phyloP scores from a whole-genome alignment of 129 eudicot species.

The Logfia minima region DNA sequence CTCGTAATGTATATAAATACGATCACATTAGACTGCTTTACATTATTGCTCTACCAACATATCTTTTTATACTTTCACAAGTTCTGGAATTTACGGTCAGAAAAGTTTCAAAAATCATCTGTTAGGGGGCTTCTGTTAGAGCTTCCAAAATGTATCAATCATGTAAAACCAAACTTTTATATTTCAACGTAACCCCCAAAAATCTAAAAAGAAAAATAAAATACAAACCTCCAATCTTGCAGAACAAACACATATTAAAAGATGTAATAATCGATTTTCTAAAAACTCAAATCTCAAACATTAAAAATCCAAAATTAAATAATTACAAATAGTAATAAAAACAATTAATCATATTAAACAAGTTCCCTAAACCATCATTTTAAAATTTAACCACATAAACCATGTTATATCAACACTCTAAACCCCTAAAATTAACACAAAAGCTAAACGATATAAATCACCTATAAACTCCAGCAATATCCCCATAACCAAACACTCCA shows the following conservation, averaged over 20 bases:
- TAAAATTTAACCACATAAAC: slow-evolving; percentile 11
- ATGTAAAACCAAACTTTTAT: not conserved
- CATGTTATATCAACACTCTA: slow-evolving; percentile 3
- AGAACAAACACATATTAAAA: not conserved
- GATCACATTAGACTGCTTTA: not conserved
- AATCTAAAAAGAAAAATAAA: not conserved
- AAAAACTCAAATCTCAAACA: slow-evolving; percentile 9
- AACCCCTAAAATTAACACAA: slow-evolving; percentile 6
- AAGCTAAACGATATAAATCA: not conserved
- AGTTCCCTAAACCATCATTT: not conserved
- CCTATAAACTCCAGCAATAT: not conserved
- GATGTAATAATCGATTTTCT: not conserved
- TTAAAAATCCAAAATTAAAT: not conserved
- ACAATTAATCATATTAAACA: not conserved
- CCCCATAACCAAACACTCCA: slow-evolving; percentile 11
- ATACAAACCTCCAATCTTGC: not conserved
- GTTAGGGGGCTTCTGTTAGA: too few relatives aligned
- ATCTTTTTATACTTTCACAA: not conserved
- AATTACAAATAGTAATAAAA: not conserved
- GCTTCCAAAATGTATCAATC: slow-evolving; percentile 11
- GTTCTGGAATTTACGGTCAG: not conserved
- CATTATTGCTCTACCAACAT: not conserved
- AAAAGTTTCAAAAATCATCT: not conserved
- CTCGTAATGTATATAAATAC: not conserved
- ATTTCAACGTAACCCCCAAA: not conserved